Base-by-base conservation (phyloP, 306 rosid genomes). In the Dalbergia cultrata region DNA sequence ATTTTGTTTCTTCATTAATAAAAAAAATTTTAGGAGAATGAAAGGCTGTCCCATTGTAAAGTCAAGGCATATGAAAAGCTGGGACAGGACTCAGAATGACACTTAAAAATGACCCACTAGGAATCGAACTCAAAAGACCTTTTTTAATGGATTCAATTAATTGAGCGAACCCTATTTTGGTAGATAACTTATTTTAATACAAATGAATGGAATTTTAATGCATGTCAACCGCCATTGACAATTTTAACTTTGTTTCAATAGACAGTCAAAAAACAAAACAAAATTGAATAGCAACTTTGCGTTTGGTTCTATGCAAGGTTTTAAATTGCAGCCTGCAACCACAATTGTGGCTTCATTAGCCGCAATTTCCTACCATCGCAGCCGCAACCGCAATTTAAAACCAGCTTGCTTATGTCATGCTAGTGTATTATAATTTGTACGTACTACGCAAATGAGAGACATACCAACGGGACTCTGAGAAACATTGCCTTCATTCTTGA, bases 401-500 rank as follows among this genome's bases (percentile, higher is more conserved):
- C 5, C 53, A 47, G 31, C 31, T 26, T 26, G 31, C 31, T 26
- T 26, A 3, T 26, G 31, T 26, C 1, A 26, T 2, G 31, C 2
- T 1, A 26, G 31, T 26, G 31, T 26, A 26, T 37, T 26, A 26
- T 37, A 37, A 37, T 3, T 37, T 37, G 8, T 37, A 37, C 5
- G 41, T 37, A 37, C 7, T 7, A 37, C 31, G 41, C 41, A 37
- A 37, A 3, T 4, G 41, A 49, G 50, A 8, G 14, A 64, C 77
- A 47, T 86, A 87, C 95, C 84, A 68, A 65, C 53, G 0, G 75
- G 50, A 35, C 1, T 21, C 1, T 61, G 7, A 14, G 45, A 4
- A 67, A 87, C 12, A 9, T 68, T 18, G 0, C 85, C 84, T 76
- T 91, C 95, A 13, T 35, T 31, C 72, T 16, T 74, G 87, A 89